Evolutionary conservation across 2,329 filamentous ascomycete species (phyloP).

Genomic region (Escovopsis sp.): DNA sequence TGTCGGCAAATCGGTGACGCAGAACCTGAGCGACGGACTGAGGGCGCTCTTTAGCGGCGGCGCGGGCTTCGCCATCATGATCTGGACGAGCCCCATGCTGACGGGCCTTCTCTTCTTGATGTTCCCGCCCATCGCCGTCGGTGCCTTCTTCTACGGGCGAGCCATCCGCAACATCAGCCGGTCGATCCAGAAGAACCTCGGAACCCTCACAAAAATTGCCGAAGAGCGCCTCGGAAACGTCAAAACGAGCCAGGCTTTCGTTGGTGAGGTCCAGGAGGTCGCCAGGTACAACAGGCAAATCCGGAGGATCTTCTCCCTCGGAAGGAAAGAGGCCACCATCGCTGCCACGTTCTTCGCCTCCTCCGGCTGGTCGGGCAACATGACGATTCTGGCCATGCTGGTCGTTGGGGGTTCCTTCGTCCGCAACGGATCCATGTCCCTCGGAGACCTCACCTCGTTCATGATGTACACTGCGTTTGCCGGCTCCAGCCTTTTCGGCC

Average conservation of each 20-base stretch:
- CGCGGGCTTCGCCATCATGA: constrained; percentile 85
- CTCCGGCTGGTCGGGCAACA: constrained; percentile 86
- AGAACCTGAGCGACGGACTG: constrained; percentile 93
- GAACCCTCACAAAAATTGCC: constrained; percentile 87
- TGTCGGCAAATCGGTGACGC: constrained; percentile 95
- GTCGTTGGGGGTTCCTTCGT: constrained; percentile 88
- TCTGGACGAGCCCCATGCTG: constrained; percentile 84
- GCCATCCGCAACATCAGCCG: constrained; percentile 80
- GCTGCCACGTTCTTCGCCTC: constrained; percentile 79
- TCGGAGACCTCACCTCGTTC: constrained; percentile 90
- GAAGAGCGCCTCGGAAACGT: constrained; percentile 97
- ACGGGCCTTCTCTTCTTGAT: constrained; percentile 76
- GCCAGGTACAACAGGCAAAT: constrained; percentile 84
- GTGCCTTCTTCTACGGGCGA: constrained; percentile 83
- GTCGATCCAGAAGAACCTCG: constrained; percentile 85
- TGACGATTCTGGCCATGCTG: constrained; percentile 84
- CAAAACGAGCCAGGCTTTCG: constrained; percentile 91
- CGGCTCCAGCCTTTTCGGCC: constrained; percentile 75
- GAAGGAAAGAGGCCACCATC: constrained; percentile 73
- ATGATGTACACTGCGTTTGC: constrained; percentile 94
- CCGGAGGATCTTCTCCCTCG: constrained; percentile 79
- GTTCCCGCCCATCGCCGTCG: constrained; percentile 80
- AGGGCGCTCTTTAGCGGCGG: constrained; percentile 78
- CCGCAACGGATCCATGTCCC: constrained; percentile 66
- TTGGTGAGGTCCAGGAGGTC: constrained; percentile 82